A percentile compares a stretch with the other conserved stretches of the same genome.
phyloP scores from a whole-genome alignment of 345 rosid genomes.

The Moricandia arvensis region DNA sequence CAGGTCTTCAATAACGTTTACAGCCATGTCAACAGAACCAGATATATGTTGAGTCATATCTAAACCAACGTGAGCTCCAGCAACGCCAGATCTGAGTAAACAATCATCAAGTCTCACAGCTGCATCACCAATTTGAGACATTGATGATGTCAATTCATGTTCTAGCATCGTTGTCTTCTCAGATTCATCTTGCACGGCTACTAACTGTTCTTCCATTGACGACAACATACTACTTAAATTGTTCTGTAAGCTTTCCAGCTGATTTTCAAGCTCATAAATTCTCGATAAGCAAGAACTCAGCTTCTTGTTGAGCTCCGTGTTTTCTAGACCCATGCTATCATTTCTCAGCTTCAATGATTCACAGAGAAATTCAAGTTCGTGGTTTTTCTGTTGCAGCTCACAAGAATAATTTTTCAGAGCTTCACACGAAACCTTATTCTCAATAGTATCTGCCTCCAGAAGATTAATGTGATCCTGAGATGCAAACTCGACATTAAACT shows the following conservation, averaged over 20 bases:
- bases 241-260: constrained; percentile 50
- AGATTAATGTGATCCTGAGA: constrained; percentile 44
- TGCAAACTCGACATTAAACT: constrained; percentile 49
- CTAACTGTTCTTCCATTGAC: constrained; percentile 46
- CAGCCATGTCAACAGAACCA: constrained; percentile 55
- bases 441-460: constrained; percentile 58
- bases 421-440: constrained; percentile 60
- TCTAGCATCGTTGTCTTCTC: constrained; percentile 52
- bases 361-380: constrained; percentile 48
- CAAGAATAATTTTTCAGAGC: constrained; percentile 52
- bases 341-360: constrained; percentile 49
- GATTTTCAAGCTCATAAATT: constrained; percentile 55
- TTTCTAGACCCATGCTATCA: constrained; percentile 48
- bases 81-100: constrained; percentile 38
- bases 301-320: constrained; percentile 47
- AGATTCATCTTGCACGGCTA: constrained; percentile 51
- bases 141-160: constrained; percentile 48
- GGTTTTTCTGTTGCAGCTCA: constrained; percentile 42
- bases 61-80: constrained; percentile 36
- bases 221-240: constrained; percentile 46
- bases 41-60: constrained; percentile 45
- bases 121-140: constrained; percentile 49
- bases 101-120: constrained; percentile 56
- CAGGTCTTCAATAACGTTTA: constrained; percentile 52
- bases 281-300: constrained; percentile 42